Evolutionary conservation across 768 basidiomycete species (phyloP), one percentile per base, ranked within the genome.

Genomic region (Sporobolomyces roseus): DNA sequence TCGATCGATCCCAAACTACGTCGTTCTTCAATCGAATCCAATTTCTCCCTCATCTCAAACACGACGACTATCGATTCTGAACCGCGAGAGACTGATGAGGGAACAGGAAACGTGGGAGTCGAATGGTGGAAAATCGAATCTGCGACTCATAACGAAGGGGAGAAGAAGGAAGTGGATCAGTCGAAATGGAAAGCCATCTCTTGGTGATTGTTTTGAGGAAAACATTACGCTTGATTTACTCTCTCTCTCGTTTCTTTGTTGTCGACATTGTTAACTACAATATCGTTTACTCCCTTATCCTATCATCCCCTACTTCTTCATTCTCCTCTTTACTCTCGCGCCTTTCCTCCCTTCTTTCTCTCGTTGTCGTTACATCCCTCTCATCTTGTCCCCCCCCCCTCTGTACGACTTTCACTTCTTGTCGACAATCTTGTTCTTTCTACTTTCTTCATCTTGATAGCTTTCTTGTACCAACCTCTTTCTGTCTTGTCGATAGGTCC

Each of bases 111-210:
- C 30, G 52, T 33, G 23, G 35, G 33, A 21, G n/a, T n/a, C n/a
- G 14, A 53, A 30, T 53, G 52, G 52, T 53, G 29, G 52, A 53
- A 33, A 23, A 27, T 53, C 52, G 52, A 53, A 10, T 30, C 52
- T 5, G 30, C 19, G 4, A 33, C 52, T 21, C 30, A 33, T 10
- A 14, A 17, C 30, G 35, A 30, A 5, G 27, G 27, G 30, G 19
- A 41, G 38, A 41, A 41, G 12, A 6, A 30, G 32, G 30, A 53
- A 9, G 52, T 33, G 32, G 52, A 53, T 33, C 27, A n/a, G 19
- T 53, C 52, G 52, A 35, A 33, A 13, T 53, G 52, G 52, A 32
- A 30, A 32, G 10, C 35, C 52, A 27, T 53, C 30, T 12, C 27
- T 27, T 53, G 52, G 52, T 53, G 50, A 51, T n/a, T n/a, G n/a